Conservation (phyloP, 306 rosid species). For the Cucurbita maxima region DNA sequence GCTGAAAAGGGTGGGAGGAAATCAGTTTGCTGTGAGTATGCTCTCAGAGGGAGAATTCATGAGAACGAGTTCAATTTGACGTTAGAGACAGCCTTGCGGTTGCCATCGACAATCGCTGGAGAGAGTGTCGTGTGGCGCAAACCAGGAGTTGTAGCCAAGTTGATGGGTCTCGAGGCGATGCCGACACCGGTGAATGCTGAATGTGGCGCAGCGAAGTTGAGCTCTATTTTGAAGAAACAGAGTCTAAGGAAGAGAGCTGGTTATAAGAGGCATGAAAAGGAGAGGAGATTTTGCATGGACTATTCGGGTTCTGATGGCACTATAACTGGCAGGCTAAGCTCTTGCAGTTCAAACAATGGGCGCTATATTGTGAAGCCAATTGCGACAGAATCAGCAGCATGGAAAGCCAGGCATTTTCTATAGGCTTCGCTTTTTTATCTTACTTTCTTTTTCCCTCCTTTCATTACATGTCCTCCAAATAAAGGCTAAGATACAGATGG, state of each 20-base stretch:
- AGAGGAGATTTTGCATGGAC: slow-evolving; percentile 17
- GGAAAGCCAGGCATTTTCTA: not conserved
- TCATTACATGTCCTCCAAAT: not conserved
- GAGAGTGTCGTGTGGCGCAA: slow-evolving; percentile 74
- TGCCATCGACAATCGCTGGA: slow-evolving; percentile 27
- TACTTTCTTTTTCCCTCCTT: not conserved
- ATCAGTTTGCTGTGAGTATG: slow-evolving; percentile 39
- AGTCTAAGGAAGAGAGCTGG: slow-evolving; percentile 26
- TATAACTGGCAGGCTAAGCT: slow-evolving; percentile 2
- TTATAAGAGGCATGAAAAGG: slow-evolving; percentile 37
- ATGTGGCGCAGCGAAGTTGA: slow-evolving; percentile 20
- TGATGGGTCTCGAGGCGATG: slow-evolving; percentile 87
- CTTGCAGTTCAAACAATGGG: slow-evolving; percentile 7
- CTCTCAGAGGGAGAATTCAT: slow-evolving; percentile 14
- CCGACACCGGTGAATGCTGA: slow-evolving; percentile 36
- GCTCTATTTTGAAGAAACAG: slow-evolving; percentile 18
- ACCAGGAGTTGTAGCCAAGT: slow-evolving; percentile 79
- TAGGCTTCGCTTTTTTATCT: not conserved
- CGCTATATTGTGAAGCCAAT: not conserved
- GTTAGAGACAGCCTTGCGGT: slow-evolving; percentile 12
- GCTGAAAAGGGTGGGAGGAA: slow-evolving; percentile 19
- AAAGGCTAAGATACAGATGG: not conserved
- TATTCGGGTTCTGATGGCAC: slow-evolving; percentile 2
- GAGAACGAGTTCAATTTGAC: slow-evolving; percentile 1
- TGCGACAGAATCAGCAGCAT: slow-evolving; percentile 5